These are phyloP conservation scores for Heimioporus sp. DNA, from an alignment of 768 basidiomycete genomes.

Conservation along the genomic window DNA sequence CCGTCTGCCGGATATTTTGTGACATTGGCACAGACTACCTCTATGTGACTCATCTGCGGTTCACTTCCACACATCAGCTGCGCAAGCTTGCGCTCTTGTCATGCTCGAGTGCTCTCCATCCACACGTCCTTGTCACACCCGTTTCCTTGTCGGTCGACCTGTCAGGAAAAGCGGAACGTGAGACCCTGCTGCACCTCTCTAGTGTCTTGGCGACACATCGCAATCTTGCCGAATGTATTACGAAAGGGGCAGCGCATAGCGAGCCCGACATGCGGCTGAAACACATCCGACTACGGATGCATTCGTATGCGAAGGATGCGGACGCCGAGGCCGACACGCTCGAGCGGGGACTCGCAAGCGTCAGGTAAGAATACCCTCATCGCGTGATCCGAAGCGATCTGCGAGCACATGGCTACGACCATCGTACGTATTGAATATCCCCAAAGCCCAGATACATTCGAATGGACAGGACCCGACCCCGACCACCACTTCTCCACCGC, in stretches of 20 bases:
- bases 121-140: slow-evolving; percentile 15
- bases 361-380: not conserved
- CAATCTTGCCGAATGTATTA: not conserved
- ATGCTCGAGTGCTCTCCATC: too few species aligned
- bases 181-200: slow-evolving; percentile 26
- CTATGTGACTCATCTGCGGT: slow-evolving; percentile 26
- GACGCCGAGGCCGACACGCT: slow-evolving; percentile 30
- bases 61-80: slow-evolving; percentile 23
- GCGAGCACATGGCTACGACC: too few species aligned
- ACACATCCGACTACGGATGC: slow-evolving; percentile 35
- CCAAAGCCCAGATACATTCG: slow-evolving; percentile 45
- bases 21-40: slow-evolving; percentile 19
- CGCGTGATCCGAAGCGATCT: not conserved
- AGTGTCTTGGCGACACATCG: slow-evolving; percentile 31
- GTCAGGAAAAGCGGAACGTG: slow-evolving; percentile 27
- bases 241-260: not conserved
- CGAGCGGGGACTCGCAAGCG: slow-evolving; percentile 27
- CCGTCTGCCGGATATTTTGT: slow-evolving; percentile 20
- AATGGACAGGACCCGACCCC: slow-evolving; percentile 62
- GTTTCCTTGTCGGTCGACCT: slow-evolving; percentile 28
- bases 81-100: slow-evolving; percentile 8
- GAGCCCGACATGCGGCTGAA: slow-evolving; percentile 21
- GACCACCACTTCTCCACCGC: slow-evolving; percentile 62
- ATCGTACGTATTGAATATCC: too few species aligned
- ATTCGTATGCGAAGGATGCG: too few species aligned